phyloP scores from a whole-genome alignment of 2,329 filamentous ascomycete genomes.

The Verticillium nubilum region DNA sequence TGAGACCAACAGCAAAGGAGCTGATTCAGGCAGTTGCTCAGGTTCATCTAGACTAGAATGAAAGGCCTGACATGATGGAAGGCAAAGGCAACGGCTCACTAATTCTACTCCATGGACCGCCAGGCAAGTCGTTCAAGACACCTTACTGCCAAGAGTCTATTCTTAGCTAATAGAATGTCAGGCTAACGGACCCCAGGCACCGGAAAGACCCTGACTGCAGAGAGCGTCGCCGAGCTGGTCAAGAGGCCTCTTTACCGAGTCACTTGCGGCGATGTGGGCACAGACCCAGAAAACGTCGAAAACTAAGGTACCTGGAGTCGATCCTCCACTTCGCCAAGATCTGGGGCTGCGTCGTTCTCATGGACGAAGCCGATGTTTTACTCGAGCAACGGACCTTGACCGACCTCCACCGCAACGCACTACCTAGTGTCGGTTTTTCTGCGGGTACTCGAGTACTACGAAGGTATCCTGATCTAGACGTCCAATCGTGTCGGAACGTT shows the following conservation, averaged over 20 bases:
- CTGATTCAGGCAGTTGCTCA: background rate
- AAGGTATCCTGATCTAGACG: slow-evolving; percentile 28
- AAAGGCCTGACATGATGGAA: background rate
- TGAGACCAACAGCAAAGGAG: background rate
- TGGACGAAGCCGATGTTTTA: slow-evolving; percentile 83
- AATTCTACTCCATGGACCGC: slow-evolving; percentile 5
- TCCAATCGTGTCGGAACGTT: slow-evolving; percentile 28
- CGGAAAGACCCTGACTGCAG: slow-evolving; percentile 1
- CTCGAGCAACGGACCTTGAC: slow-evolving; percentile 76
- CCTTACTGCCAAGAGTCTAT: too few species aligned
- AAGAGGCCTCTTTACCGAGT: slow-evolving; percentile 17
- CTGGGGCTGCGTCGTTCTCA: slow-evolving; percentile 73
- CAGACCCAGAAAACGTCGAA: slow-evolving; percentile 14
- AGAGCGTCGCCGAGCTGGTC: slow-evolving; percentile 1
- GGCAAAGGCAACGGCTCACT: slow-evolving; percentile 4
- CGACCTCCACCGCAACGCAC: slow-evolving; percentile 76
- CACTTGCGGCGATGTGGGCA: slow-evolving; percentile 19
- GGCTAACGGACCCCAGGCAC: background rate
- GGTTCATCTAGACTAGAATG: background rate
- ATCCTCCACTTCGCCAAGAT: slow-evolving; percentile 26
- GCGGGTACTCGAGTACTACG: slow-evolving; percentile 28
- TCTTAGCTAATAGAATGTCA: background rate
- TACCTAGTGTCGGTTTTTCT: slow-evolving; percentile 20
- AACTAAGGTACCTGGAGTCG: slow-evolving; percentile 11
- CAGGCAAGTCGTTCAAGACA: background rate